Evolutionary conservation across 2,329 filamentous ascomycete species (phyloP).

Genomic region (Beauveria australis): DNA sequence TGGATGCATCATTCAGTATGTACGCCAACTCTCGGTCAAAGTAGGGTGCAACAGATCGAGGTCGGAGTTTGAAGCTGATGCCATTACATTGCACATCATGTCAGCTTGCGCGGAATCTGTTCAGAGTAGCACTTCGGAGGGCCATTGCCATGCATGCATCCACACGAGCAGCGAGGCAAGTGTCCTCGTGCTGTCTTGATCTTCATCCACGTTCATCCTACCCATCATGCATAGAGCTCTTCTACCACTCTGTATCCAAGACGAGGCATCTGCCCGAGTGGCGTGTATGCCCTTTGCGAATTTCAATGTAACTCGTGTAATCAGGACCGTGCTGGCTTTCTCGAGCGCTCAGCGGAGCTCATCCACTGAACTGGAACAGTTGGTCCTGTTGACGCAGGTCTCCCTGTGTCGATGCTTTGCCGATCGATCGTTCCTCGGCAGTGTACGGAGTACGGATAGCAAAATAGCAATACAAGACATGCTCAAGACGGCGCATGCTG

Average conservation of each 20-base stretch:
- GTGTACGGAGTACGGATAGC: neutral
- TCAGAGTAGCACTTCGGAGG: neutral
- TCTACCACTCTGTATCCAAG: no score
- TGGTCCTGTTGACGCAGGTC: neutral
- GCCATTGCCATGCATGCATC: constrained; percentile 5
- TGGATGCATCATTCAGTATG: neutral
- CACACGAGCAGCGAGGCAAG: neutral
- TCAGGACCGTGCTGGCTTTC: no score
- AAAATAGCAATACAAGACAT: neutral
- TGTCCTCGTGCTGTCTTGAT: constrained; percentile 3
- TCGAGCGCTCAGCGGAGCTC: neutral
- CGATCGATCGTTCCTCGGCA: neutral
- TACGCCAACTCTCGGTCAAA: neutral
- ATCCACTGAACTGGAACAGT: neutral
- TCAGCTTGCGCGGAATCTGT: neutral
- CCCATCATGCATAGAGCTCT: neutral
- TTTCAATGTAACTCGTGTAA: no score
- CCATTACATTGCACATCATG: neutral
- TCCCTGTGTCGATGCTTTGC: neutral
- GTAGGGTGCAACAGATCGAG: neutral
- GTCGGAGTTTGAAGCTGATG: neutral
- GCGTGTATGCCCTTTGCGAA: neutral
- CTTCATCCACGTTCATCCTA: neutral
- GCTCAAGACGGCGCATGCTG: neutral
- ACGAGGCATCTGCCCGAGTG: neutral